Base-by-base conservation (phyloP, 345 rosid species). In the Citrus maxima region DNA sequence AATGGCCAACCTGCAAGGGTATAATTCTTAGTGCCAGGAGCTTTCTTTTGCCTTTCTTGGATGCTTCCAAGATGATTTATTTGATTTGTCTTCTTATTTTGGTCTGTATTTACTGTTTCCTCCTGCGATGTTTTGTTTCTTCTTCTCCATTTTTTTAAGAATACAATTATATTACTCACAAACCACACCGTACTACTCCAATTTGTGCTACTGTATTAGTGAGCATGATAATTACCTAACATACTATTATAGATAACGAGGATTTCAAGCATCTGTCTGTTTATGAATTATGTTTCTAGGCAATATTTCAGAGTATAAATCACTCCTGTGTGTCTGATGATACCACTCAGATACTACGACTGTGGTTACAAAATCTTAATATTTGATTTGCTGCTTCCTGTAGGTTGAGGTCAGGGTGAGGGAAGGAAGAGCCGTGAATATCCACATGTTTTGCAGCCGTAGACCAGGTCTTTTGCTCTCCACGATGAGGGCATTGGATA, bases 351-450 rank as follows among this genome's bases (percentile, higher is more conserved):
- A 5, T 19, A 4, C 63, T 34, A 28, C 1, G 22, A n/a, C 10
- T 24, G 21, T 27, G 14, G 8, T 28, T 42, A 63, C 67, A 46
- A 21, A 66, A 77, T 13, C 22, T 73, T 75, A 32, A 69, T 71
- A 55, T 30, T 38, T 5, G 22, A 1, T 42, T n/a, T 73, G 71
- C 61, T 56, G 49, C 40, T 32, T 74, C 5, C 40, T 80, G 49
- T 72, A 92, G 93, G 91, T 92, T 80, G 96, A 92, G 82, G 96
- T 92, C 35, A 88, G 88, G 78, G 76, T 81, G 61, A 88, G 94
- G 80, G 96, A 92, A 87, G 96, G 96, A 82, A 87, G 93, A 85
- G 96, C 90, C 19, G 96, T 92, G 58, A 92, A 90, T 84, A 92
- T 92, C 74, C 96, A 92, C 83, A 92, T 92, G 96, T 89, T 92